A percentile compares a stretch with the other conserved stretches of the same genome.
Evolutionary conservation across 2,329 filamentous ascomycete genomes (phyloP).

Genomic region (Diaporthe nobilis): DNA sequence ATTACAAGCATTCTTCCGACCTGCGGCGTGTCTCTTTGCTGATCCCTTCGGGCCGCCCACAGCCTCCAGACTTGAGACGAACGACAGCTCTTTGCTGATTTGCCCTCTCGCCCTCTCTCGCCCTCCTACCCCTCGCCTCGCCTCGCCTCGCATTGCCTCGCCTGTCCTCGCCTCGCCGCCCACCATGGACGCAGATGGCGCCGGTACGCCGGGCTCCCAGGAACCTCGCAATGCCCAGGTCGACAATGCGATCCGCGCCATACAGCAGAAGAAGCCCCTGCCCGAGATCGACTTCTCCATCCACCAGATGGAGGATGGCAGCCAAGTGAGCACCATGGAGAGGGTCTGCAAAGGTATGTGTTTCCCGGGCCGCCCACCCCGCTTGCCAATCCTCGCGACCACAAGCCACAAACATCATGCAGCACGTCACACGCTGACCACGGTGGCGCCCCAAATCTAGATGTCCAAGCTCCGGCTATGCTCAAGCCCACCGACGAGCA

Average conservation of each 20-base stretch:
- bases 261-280: slow-evolving; percentile 93
- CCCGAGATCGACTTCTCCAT: slow-evolving; percentile 99
- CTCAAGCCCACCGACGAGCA: slow-evolving; percentile 92
- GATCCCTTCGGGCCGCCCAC: slow-evolving; percentile 2
- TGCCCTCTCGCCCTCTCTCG: slow-evolving; percentile 35
- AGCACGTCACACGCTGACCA: slow-evolving; percentile 32
- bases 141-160: slow-evolving; percentile 22
- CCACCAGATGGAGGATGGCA: slow-evolving; percentile 98
- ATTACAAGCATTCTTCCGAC: not conserved
- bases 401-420: slow-evolving; percentile 22
- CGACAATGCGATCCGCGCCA: slow-evolving; percentile 92
- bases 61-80: slow-evolving; percentile 17
- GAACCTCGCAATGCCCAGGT: slow-evolving; percentile 73
- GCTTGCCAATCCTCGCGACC: slow-evolving; percentile 42
- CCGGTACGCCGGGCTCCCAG: slow-evolving; percentile 54
- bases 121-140: slow-evolving; percentile 22
- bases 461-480: slow-evolving; percentile 97
- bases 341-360: slow-evolving; percentile 95
- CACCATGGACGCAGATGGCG: slow-evolving; percentile 66
- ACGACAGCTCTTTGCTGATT: slow-evolving; percentile 16
- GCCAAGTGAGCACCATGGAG: slow-evolving; percentile 94
- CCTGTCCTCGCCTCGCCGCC: slow-evolving; percentile 37
- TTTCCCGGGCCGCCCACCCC: slow-evolving; percentile 35
- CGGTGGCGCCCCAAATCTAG: slow-evolving; percentile 60
- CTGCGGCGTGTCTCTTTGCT: slow-evolving; percentile 9